Conservation (phyloP, 2,329 filamentous ascomycete species). For the Diaporthe nobilis region DNA sequence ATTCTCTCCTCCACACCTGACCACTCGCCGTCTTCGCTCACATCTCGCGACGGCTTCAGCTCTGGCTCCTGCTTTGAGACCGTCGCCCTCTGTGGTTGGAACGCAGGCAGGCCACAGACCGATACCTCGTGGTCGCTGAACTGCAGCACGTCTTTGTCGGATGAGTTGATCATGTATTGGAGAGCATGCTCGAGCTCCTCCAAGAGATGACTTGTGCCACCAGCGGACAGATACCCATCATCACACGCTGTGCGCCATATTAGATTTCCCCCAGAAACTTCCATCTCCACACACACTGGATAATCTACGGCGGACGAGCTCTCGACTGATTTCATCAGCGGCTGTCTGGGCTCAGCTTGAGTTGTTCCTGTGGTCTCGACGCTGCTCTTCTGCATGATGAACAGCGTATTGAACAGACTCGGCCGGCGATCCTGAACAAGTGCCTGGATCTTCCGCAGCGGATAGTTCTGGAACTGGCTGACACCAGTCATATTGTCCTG, state of each 20-base stretch:
- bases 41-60: background rate
- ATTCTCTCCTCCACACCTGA: constrained; percentile 55
- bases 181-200: constrained; percentile 72
- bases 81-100: constrained; percentile 46
- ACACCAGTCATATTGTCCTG: constrained; percentile 78
- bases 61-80: background rate
- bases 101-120: constrained; percentile 74
- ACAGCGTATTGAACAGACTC: constrained; percentile 68
- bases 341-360: background rate
- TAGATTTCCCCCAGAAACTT: constrained; percentile 68
- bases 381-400: constrained; percentile 64
- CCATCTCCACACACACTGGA: constrained; percentile 85
- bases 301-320: constrained; percentile 82
- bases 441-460: constrained; percentile 70
- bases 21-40: constrained; percentile 49
- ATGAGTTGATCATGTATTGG: constrained; percentile 64
- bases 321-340: constrained; percentile 73
- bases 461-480: constrained; percentile 81
- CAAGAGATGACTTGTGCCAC: constrained; percentile 66
- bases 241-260: constrained; percentile 83
- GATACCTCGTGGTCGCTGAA: constrained; percentile 68
- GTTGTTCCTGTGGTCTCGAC: background rate
- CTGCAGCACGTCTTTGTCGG: constrained; percentile 65
- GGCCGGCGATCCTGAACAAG: constrained; percentile 65
- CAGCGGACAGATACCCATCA: constrained; percentile 62